Evolutionary conservation across 2,329 filamentous ascomycete genomes (phyloP).

Genomic region (Pseudogymnoascus sp.): DNA sequence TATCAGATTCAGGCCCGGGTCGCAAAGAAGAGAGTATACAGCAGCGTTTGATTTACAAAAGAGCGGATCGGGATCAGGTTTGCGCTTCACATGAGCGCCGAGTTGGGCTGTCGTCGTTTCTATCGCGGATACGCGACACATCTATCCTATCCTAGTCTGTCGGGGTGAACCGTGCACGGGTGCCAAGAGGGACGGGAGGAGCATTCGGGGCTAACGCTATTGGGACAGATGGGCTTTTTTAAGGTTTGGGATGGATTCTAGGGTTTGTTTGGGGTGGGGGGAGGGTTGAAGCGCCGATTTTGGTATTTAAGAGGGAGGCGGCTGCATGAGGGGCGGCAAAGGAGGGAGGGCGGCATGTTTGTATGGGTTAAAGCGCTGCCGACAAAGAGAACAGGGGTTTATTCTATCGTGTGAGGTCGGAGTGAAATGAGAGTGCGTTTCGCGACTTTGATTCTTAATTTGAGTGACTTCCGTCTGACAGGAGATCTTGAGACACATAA

Average conservation of each 20-base stretch:
- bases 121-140: background rate
- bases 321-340: background rate
- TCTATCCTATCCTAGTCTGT: background rate
- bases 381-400: background rate
- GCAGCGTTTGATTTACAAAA: background rate
- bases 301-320: background rate
- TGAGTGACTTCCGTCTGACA: background rate
- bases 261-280: background rate
- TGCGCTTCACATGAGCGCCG: background rate
- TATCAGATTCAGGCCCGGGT: background rate
- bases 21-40: background rate
- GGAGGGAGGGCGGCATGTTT: background rate
- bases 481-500: background rate
- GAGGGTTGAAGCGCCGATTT: background rate
- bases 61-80: background rate
- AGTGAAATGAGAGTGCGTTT: background rate
- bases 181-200: background rate
- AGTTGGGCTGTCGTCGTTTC: background rate
- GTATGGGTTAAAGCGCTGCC: background rate
- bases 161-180: background rate
- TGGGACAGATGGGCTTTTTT: background rate
- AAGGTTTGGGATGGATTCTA: background rate
- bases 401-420: background rate
- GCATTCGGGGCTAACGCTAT: background rate
- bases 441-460: background rate